phyloP scores from a whole-genome alignment of 345 rosid species.

The Ceriops zippeliana region DNA sequence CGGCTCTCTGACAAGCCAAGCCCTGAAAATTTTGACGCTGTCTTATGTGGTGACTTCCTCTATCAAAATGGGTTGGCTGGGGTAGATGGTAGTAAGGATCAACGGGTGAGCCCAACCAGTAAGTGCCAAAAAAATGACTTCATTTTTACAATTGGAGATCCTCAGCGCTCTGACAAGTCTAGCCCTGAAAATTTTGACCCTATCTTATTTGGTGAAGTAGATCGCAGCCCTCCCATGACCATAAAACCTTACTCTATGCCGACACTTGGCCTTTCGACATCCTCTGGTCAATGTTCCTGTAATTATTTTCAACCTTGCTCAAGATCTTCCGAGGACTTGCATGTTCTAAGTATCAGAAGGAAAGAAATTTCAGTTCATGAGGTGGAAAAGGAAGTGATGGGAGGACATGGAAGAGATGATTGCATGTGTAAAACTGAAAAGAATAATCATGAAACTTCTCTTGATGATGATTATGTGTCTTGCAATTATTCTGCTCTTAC shows the following conservation, averaged over 20 bases:
- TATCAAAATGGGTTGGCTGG: constrained; percentile 15
- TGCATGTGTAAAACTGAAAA: constrained; percentile 26
- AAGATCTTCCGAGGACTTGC: constrained; percentile 64
- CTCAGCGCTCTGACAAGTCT: constrained; percentile 44
- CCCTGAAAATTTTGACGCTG: constrained; percentile 40
- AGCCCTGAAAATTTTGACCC: constrained; percentile 41
- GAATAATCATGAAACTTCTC: constrained; percentile 35
- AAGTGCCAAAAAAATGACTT: constrained; percentile 39
- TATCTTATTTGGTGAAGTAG: constrained; percentile 38
- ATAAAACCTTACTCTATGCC: constrained; percentile 62
- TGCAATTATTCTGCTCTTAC: constrained; percentile 53
- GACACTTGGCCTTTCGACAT: constrained; percentile 30
- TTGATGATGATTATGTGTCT: constrained; percentile 45
- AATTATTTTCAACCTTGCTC: constrained; percentile 35
- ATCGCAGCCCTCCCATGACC: constrained; percentile 29
- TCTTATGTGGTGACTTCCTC: constrained; percentile 27
- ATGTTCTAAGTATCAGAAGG: constrained; percentile 30
- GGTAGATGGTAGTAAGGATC: constrained; percentile 31
- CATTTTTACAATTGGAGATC: constrained; percentile 61
- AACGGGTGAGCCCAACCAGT: constrained; percentile 27
- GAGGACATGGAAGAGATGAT: constrained; percentile 33
- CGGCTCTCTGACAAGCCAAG: constrained; percentile 46
- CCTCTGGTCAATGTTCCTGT: constrained; percentile 31
- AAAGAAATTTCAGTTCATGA: constrained; percentile 39
- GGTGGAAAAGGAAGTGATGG: constrained; percentile 24